Evolutionary conservation across 2,329 filamentous ascomycete genomes (phyloP).

Genomic region (Myriosclerotinia curreyana): DNA sequence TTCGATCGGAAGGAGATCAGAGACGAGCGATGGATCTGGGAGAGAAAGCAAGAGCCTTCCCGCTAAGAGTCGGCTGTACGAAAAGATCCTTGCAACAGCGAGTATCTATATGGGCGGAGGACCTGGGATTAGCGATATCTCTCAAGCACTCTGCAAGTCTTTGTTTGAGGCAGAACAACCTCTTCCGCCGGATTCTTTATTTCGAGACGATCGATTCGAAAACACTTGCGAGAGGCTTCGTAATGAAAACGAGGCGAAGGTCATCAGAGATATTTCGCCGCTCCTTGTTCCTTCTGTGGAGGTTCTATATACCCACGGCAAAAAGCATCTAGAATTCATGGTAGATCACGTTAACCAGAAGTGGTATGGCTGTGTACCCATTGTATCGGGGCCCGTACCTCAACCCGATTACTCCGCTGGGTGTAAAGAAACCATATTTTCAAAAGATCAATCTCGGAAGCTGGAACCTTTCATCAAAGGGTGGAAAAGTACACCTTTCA

Average conservation of each 20-base stretch:
- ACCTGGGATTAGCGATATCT: conserved; percentile 37
- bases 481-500: conserved; percentile 39
- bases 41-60: conserved; percentile 42
- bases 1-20: conserved; percentile 35
- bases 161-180: neutral
- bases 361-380: conserved; percentile 43
- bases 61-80: conserved; percentile 42
- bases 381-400: conserved; percentile 39
- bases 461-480: conserved; percentile 38
- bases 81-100: conserved; percentile 41
- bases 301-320: neutral
- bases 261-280: conserved; percentile 9
- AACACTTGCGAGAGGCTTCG: neutral
- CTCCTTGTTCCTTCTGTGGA: conserved; percentile 9
- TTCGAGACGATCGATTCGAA: conserved; percentile 4
- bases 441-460: conserved; percentile 43
- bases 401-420: conserved; percentile 47
- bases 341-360: conserved; percentile 44
- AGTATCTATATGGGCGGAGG: conserved; percentile 43
- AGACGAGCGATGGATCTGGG: conserved; percentile 42
- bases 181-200: conserved; percentile 4
- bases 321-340: conserved; percentile 37
- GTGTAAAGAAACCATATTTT: conserved; percentile 44
- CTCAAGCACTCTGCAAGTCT: conserved; percentile 35
- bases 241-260: conserved; percentile 5